Conservation (phyloP, 2,329 filamentous ascomycete species). For the Penicillium sp. region DNA sequence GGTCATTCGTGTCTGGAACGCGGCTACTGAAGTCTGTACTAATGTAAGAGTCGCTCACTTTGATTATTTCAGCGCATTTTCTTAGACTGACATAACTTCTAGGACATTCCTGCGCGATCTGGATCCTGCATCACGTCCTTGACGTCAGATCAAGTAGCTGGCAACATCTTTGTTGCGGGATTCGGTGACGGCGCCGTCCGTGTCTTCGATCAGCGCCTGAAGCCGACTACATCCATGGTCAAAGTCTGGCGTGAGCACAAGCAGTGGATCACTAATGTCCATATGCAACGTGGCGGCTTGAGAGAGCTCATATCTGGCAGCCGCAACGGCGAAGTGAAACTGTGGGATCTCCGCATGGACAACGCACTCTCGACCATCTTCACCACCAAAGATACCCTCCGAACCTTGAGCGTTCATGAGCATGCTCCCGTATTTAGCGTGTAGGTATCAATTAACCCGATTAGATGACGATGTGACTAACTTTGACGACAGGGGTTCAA, state of each 20-base stretch:
- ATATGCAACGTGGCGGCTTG: slow-evolving; percentile 93
- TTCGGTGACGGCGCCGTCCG: slow-evolving; percentile 94
- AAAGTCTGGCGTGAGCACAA: slow-evolving; percentile 95
- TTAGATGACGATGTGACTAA: slow-evolving; percentile 9
- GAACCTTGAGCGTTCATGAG: slow-evolving; percentile 89
- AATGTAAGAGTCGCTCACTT: slow-evolving; percentile 48
- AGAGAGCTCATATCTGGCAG: slow-evolving; percentile 88
- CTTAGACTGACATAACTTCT: slow-evolving; percentile 1
- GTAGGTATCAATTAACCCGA: slow-evolving; percentile 55
- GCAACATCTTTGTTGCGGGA: slow-evolving; percentile 91
- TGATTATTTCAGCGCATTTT: background rate
- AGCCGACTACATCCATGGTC: slow-evolving; percentile 86
- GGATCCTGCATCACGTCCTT: slow-evolving; percentile 94
- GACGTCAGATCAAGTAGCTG: slow-evolving; percentile 96
- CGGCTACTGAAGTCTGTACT: slow-evolving; percentile 85
- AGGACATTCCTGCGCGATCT: slow-evolving; percentile 90
- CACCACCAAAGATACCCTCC: slow-evolving; percentile 72
- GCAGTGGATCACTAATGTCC: slow-evolving; percentile 93
- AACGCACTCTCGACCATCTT: slow-evolving; percentile 69
- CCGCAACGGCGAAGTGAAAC: slow-evolving; percentile 85
- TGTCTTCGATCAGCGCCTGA: slow-evolving; percentile 85
- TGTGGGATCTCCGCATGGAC: slow-evolving; percentile 95
- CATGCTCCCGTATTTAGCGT: slow-evolving; percentile 93
- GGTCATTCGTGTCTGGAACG: slow-evolving; percentile 94
- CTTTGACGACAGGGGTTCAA: slow-evolving; percentile 66